Percentiles rank a stretch among this genome's conserved stretches.
These are phyloP conservation scores for Gnomoniopsis sp. DNA, from an alignment of 2,329 filamentous ascomycete genomes.

Conservation along the genomic window DNA sequence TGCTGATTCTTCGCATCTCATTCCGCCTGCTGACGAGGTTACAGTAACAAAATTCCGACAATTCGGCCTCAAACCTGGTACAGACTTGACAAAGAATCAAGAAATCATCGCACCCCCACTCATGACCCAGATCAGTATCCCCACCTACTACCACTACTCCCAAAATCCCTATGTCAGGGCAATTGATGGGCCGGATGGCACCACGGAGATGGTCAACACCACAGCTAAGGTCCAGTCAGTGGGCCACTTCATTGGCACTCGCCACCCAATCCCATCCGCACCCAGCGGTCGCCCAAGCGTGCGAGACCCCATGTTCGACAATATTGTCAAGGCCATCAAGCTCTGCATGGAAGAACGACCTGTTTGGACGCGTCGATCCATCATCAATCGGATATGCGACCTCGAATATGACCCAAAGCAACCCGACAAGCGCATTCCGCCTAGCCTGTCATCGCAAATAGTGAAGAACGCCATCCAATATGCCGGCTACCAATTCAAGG, in stretches of 20 bases:
- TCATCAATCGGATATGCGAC: slow-evolving; percentile 65
- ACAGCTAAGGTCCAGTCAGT: slow-evolving; percentile 55
- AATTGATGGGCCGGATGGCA: slow-evolving; percentile 53
- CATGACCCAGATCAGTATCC: slow-evolving; percentile 71
- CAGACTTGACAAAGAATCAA: slow-evolving; percentile 55
- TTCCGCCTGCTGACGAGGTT: background rate
- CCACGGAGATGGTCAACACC: slow-evolving; percentile 51
- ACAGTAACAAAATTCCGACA: slow-evolving; percentile 49
- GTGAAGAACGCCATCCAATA: slow-evolving; percentile 78
- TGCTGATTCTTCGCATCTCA: background rate
- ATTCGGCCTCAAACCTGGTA: slow-evolving; percentile 65
- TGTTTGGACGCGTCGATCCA: slow-evolving; percentile 80
- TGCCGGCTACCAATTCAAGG: slow-evolving; percentile 87
- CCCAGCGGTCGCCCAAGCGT: slow-evolving; percentile 59
- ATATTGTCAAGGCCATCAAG: slow-evolving; percentile 62
- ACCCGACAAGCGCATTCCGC: slow-evolving; percentile 30
- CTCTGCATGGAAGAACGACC: slow-evolving; percentile 69
- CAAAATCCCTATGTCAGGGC: slow-evolving; percentile 77
- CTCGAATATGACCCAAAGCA: slow-evolving; percentile 25
- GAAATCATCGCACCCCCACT: slow-evolving; percentile 77
- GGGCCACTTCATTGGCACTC: slow-evolving; percentile 55
- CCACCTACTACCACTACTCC: slow-evolving; percentile 77
- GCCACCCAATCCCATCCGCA: slow-evolving; percentile 57
- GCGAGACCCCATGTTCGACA: slow-evolving; percentile 58
- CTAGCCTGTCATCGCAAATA: slow-evolving; percentile 42